Evolutionary conservation across 345 rosid species (phyloP).

Genomic region (Eucalyptus cloeziana): DNA sequence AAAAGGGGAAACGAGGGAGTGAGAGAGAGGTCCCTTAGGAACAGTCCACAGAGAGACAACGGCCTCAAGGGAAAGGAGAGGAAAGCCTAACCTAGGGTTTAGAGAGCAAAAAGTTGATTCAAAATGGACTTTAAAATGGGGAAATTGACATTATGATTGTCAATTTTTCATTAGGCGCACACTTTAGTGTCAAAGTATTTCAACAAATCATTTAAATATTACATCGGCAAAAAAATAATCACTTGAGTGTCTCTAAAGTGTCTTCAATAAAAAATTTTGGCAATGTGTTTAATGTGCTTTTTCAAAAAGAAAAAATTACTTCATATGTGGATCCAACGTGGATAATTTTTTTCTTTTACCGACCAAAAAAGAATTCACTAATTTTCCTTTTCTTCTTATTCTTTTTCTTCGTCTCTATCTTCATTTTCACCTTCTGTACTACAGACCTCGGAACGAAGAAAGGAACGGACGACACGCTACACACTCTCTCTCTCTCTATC

Average conservation of each 20-base stretch:
- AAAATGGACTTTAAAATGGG: not conserved
- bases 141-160: rapidly evolving
- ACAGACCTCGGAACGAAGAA: not conserved
- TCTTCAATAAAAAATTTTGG: not conserved
- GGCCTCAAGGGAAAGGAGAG: too few species aligned
- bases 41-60: too few species aligned
- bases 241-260: not conserved
- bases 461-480: not conserved
- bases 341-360: too few species aligned
- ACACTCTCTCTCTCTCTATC: not conserved
- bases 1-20: too few species aligned
- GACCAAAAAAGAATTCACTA: too few species aligned
- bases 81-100: too few species aligned
- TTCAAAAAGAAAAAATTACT: too few species aligned
- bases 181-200: rapidly evolving
- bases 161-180: rapidly evolving
- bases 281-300: rapidly evolving
- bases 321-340: not conserved
- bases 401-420: not conserved
- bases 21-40: too few species aligned
- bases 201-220: not conserved
- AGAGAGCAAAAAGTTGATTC: too few species aligned
- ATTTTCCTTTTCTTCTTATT: not conserved
- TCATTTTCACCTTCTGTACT: not conserved
- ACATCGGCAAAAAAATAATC: rapidly evolving